Conservation (phyloP, 1,284 basidiomycete species). For the Ceratobasidium sp. region DNA sequence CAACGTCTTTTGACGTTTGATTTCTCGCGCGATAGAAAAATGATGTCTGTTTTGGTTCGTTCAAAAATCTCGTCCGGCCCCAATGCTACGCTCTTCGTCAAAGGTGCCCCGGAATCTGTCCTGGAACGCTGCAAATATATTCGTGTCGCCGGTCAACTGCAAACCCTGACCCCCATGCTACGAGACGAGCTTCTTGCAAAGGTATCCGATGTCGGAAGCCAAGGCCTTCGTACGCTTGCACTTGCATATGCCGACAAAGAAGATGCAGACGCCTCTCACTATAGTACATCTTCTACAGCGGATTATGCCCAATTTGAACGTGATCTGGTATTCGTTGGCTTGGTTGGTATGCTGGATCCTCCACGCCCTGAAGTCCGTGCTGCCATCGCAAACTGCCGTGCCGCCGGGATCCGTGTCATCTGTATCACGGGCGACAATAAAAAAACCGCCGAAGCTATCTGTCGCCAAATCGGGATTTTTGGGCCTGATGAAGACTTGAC, state of each 20-base stretch:
- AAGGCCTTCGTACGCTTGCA: constrained; percentile 90
- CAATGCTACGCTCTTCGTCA: constrained; percentile 76
- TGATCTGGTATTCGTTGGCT: constrained; percentile 89
- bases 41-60: constrained; percentile 92
- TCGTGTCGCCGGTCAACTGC: constrained; percentile 64
- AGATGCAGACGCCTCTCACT: constrained; percentile 79
- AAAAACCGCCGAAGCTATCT: constrained; percentile 97
- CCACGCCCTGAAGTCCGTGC: constrained; percentile 91
- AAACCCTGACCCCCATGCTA: constrained; percentile 23
- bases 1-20: constrained; percentile 91
- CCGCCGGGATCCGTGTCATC: constrained; percentile 94
- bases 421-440: constrained; percentile 99
- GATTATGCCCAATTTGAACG: constrained; percentile 92
- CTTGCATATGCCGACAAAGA: constrained; percentile 85
- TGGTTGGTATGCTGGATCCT: constrained; percentile 98
- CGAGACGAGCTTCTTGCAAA: constrained; percentile 49
- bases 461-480: constrained; percentile 94
- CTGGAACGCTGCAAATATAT: constrained; percentile 85
- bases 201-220: constrained; percentile 73
- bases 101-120: constrained; percentile 96
- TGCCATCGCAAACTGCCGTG: constrained; percentile 89
- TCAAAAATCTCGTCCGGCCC: constrained; percentile 52
- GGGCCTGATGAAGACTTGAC: constrained; percentile 79
- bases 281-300: constrained; percentile 75
- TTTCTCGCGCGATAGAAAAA: constrained; percentile 97